phyloP scores from a whole-genome alignment of 2,329 filamentous ascomycete genomes.

The Xylariaceae sp. region DNA sequence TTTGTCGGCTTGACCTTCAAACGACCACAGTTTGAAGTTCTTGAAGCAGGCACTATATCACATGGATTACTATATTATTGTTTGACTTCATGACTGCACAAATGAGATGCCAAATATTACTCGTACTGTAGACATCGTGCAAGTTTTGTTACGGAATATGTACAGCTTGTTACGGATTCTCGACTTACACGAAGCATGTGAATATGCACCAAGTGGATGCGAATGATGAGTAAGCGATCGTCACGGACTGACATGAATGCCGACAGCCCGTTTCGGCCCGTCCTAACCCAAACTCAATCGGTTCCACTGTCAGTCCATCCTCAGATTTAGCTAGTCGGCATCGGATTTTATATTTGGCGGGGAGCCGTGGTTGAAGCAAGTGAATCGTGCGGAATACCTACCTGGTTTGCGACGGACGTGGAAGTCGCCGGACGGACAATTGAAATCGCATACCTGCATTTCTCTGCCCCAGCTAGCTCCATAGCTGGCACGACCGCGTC shows the following conservation, averaged over 20 bases:
- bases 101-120: too few relatives aligned
- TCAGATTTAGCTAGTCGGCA: conserved; percentile 5
- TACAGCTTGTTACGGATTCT: too few relatives aligned
- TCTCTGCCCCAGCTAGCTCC: neutral
- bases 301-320: neutral
- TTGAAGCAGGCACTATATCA: too few relatives aligned
- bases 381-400: neutral
- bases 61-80: too few relatives aligned
- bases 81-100: too few relatives aligned
- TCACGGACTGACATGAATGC: neutral
- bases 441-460: conserved; percentile 4
- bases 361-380: neutral
- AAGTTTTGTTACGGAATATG: too few relatives aligned
- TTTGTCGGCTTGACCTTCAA: neutral
- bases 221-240: too few relatives aligned
- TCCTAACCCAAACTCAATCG: neutral
- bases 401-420: neutral
- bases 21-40: too few relatives aligned
- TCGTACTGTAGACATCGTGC: too few relatives aligned
- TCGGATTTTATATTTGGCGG: conserved; percentile 22
- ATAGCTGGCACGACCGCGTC: conserved; percentile 7
- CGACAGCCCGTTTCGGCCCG: neutral
- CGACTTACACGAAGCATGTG: too few relatives aligned
- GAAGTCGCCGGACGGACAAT: neutral
- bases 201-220: too few relatives aligned